Evolutionary conservation across 371 early-diverging fungal genomes (phyloP).

Genomic region (Rhizomucor miehei): DNA sequence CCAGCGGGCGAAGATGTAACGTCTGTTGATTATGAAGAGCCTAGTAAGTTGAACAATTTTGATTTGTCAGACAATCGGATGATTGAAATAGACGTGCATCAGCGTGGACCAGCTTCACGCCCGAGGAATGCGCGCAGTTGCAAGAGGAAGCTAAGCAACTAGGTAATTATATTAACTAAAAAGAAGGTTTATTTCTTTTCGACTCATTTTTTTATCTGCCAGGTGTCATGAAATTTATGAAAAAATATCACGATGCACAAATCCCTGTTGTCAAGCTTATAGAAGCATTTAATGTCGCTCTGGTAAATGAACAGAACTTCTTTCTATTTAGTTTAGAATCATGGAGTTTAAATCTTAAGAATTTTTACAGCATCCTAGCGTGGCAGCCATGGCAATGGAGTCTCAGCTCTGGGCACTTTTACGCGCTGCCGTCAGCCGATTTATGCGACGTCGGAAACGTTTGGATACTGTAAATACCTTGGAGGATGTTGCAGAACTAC

Average conservation of each 20-base stretch:
- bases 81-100: neutral
- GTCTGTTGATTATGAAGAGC: too few relatives aligned
- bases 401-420: conserved; percentile 54
- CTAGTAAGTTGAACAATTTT: too few relatives aligned
- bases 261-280: conserved; percentile 52
- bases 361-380: conserved; percentile 33
- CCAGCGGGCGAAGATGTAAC: conserved; percentile 14
- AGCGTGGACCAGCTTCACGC: conserved; percentile 42
- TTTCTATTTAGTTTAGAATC: neutral
- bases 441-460: conserved; percentile 57
- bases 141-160: conserved; percentile 34
- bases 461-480: conserved; percentile 62
- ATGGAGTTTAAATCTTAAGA: too few relatives aligned
- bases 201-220: too few relatives aligned
- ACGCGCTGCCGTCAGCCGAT: conserved; percentile 44
- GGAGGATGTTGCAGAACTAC: conserved; percentile 69
- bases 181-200: neutral
- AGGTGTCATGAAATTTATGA: conserved; percentile 51
- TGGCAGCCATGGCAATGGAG: conserved; percentile 30
- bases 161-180: conserved; percentile 12
- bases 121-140: conserved; percentile 31
- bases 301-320: conserved; percentile 40
- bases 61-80: too few relatives aligned
- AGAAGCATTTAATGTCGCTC: conserved; percentile 48
- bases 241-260: conserved; percentile 47